These are phyloP conservation scores for Curvularia sp. DNA, from an alignment of 2,329 filamentous ascomycete genomes.

Conservation along the genomic window DNA sequence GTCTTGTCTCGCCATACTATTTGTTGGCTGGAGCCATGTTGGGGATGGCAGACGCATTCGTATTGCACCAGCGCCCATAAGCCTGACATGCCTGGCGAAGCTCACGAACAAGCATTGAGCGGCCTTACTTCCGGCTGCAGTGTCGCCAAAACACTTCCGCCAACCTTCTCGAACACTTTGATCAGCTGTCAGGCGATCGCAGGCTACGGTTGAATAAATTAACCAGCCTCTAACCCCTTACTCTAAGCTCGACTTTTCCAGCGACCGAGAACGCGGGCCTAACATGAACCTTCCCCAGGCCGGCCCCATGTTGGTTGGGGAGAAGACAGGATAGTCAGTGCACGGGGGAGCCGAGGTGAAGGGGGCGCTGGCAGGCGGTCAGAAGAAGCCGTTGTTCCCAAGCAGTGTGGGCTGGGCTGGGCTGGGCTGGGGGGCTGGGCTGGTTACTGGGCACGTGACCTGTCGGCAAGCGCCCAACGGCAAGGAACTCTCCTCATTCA, in stretches of 20 bases:
- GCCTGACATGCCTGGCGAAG: constrained; percentile 11
- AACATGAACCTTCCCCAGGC: constrained; percentile 11
- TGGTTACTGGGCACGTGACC: constrained; percentile 13
- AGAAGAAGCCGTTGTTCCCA: constrained; percentile 6
- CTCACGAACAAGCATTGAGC: constrained; percentile 12
- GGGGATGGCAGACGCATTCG: constrained; percentile 5
- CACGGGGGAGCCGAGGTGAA: constrained; percentile 13
- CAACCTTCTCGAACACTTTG: constrained; percentile 18
- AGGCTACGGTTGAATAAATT: constrained; percentile 31
- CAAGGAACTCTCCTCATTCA: constrained; percentile 1
- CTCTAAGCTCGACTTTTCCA: constrained; percentile 21
- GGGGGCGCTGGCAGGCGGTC: constrained; percentile 16
- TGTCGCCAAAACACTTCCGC: constrained; percentile 10
- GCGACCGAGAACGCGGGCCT: constrained; percentile 16
- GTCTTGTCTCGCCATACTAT: constrained; percentile 1
- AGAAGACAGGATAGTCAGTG: background rate
- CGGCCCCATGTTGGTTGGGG: constrained; percentile 4
- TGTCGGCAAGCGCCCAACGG: constrained; percentile 1
- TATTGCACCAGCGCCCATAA: constrained; percentile 11
- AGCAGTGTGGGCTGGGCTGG: constrained; percentile 5
- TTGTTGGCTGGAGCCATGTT: constrained; percentile 6
- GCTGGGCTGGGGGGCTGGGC: too few species aligned
- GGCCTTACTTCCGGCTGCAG: constrained; percentile 5
- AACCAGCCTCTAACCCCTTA: constrained; percentile 25
- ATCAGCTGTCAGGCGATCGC: constrained; percentile 12